Percentiles rank a stretch among this genome's conserved stretches.
These are phyloP conservation scores for Colletotrichum lindemuthianum DNA, from an alignment of 2,329 filamentous ascomycete species.

Conservation along the genomic window DNA sequence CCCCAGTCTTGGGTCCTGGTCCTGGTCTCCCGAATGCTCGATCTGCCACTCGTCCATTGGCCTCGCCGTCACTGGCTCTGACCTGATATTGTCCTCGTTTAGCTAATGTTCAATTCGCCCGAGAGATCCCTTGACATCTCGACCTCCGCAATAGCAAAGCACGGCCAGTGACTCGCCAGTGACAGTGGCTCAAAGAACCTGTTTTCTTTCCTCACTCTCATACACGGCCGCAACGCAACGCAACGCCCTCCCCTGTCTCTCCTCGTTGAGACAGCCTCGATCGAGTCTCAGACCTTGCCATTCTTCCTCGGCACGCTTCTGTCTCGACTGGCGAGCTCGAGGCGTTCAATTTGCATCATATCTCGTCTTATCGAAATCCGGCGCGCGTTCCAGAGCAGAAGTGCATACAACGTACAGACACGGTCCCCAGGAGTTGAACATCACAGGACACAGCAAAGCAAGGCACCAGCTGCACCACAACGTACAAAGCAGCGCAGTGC, in stretches of 20 bases:
- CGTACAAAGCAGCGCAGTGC: too few relatives aligned
- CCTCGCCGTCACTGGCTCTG: neutral
- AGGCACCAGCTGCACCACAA: too few relatives aligned
- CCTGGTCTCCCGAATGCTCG: constrained; percentile 24
- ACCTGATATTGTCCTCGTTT: neutral
- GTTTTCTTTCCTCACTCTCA: neutral
- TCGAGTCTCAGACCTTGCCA: constrained; percentile 26
- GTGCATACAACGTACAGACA: neutral
- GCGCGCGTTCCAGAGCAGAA: constrained; percentile 18
- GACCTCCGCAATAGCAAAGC: neutral
- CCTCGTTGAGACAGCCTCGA: constrained; percentile 21
- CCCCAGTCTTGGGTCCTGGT: constrained; percentile 6
- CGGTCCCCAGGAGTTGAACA: neutral
- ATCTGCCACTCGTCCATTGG: constrained; percentile 3
- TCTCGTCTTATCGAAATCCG: constrained; percentile 21
- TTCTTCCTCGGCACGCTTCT: constrained; percentile 18
- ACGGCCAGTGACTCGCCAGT: neutral
- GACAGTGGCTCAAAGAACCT: neutral
- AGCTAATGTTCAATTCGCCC: neutral
- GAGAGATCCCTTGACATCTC: neutral
- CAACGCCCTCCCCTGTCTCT: neutral
- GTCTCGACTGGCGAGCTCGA: constrained; percentile 17
- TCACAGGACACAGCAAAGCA: neutral
- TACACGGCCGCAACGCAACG: neutral
- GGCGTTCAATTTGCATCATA: constrained; percentile 30